Conservation (phyloP, 768 basidiomycete genomes). For the Rhodosporidiobolus sp. region DNA sequence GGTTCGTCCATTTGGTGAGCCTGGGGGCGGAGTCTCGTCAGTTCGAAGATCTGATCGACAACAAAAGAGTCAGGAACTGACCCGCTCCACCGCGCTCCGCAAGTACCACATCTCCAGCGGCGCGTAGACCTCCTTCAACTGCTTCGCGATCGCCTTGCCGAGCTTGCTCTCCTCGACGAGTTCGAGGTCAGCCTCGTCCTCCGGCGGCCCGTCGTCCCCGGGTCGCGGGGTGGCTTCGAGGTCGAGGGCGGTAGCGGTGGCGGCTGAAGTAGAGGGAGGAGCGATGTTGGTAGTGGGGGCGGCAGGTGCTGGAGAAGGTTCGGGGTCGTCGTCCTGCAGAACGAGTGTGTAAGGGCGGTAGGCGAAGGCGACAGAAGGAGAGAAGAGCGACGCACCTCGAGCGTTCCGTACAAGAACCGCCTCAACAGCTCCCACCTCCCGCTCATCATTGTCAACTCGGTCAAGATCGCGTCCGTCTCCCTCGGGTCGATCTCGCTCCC, state of each 20-base stretch:
- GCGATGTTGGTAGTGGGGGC: background rate
- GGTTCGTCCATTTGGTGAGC: conserved; percentile 79
- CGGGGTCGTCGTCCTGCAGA: conserved; percentile 37
- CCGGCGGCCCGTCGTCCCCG: conserved; percentile 41
- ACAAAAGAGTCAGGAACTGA: conserved; percentile 45
- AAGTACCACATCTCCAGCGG: conserved; percentile 92
- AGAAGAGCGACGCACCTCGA: conserved; percentile 56
- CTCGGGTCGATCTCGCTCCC: conserved; percentile 66
- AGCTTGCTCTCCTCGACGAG: conserved; percentile 35
- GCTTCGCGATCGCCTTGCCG: conserved; percentile 28
- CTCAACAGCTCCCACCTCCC: conserved; percentile 88
- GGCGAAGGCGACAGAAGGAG: background rate
- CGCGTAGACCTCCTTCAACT: conserved; percentile 72
- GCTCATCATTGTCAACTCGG: conserved; percentile 83
- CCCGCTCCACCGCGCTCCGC: conserved; percentile 81
- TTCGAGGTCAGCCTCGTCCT: conserved; percentile 24
- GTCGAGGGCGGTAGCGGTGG: conserved; percentile 61
- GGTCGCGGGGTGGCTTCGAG: conserved; percentile 63
- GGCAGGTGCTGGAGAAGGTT: conserved; percentile 2
- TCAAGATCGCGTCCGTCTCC: conserved; percentile 85
- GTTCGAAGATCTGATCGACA: background rate
- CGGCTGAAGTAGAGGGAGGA: conserved; percentile 61
- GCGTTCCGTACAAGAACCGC: conserved; percentile 73
- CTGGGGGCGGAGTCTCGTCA: conserved; percentile 50
- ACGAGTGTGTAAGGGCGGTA: background rate